Conservation (phyloP, 2,329 filamentous ascomycete genomes). For the Ceratocystis eucalypticola region DNA sequence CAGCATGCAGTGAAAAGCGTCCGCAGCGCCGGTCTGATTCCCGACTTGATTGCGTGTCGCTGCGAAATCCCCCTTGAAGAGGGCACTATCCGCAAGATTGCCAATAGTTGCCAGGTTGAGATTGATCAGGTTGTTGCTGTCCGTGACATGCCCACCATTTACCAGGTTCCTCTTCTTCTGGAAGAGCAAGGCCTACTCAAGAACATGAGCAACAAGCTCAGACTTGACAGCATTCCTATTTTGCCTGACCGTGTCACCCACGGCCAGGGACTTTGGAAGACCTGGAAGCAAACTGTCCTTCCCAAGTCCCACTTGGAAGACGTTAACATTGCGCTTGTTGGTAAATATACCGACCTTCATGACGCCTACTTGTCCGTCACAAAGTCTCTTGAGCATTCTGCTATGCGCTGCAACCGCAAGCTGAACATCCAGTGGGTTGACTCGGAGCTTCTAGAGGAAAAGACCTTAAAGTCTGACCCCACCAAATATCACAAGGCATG, state of each 20-base stretch:
- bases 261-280: conserved; percentile 58
- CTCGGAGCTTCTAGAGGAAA: conserved; percentile 65
- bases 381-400: conserved; percentile 80
- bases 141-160: conserved; percentile 76
- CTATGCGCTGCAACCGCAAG: conserved; percentile 72
- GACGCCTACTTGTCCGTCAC: conserved; percentile 76
- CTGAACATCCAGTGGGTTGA: conserved; percentile 77
- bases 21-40: conserved; percentile 63
- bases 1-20: conserved; percentile 78
- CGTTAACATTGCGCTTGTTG: conserved; percentile 74
- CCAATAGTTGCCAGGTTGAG: conserved; percentile 77
- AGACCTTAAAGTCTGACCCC: conserved; percentile 46
- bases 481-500: conserved; percentile 74
- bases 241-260: conserved; percentile 42
- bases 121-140: conserved; percentile 78
- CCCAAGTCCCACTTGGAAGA: conserved; percentile 52
- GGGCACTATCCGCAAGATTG: conserved; percentile 71
- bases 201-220: conserved; percentile 51
- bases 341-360: conserved; percentile 76
- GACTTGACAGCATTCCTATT: conserved; percentile 45
- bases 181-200: conserved; percentile 63
- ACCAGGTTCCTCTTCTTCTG: conserved; percentile 88
- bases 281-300: conserved; percentile 61
- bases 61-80: conserved; percentile 66
- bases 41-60: conserved; percentile 77